Conservation (phyloP, 306 rosid genomes). For the Pterocarpus santalinus region DNA sequence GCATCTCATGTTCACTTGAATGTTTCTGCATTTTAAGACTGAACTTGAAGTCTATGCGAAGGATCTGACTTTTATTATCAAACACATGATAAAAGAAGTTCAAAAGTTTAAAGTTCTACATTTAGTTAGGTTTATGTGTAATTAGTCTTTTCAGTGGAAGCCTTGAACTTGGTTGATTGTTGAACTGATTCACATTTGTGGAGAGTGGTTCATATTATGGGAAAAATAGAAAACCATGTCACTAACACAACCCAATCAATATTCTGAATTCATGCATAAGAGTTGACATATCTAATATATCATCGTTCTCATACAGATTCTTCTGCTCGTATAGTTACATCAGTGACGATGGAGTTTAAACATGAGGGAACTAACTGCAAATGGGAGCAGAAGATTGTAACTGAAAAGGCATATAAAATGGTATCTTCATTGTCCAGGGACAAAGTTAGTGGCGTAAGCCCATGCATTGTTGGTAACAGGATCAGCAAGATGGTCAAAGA, state of each 20-base stretch:
- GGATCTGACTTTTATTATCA: background rate
- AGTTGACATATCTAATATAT: slow-evolving; percentile 48
- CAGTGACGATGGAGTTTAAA: slow-evolving; percentile 49
- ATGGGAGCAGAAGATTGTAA: slow-evolving; percentile 50
- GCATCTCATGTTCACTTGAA: slow-evolving; percentile 11
- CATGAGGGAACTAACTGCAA: slow-evolving; percentile 44
- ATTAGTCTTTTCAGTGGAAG: slow-evolving; percentile 22
- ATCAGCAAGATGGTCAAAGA: slow-evolving; percentile 83
- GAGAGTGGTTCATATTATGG: background rate
- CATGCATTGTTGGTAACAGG: slow-evolving; percentile 94
- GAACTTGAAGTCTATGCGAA: background rate
- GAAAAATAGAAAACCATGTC: background rate
- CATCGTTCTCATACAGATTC: slow-evolving; percentile 52
- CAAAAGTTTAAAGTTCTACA: background rate
- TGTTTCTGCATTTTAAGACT: too few species aligned
- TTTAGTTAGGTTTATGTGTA: slow-evolving; percentile 12
- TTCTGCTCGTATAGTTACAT: slow-evolving; percentile 52
- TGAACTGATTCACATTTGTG: background rate
- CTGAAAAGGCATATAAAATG: slow-evolving; percentile 28
- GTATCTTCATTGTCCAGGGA: slow-evolving; percentile 82
- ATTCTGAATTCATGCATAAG: slow-evolving; percentile 37
- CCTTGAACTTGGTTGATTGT: slow-evolving; percentile 19
- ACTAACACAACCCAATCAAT: slow-evolving; percentile 9
- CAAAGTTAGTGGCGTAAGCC: slow-evolving; percentile 95
- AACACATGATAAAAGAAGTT: slow-evolving; percentile 12